A percentile compares a stretch with the other conserved stretches of the same genome.
Evolutionary conservation across 2,329 filamentous ascomycete species (phyloP).

Genomic region (Colletotrichum higginsianum): DNA sequence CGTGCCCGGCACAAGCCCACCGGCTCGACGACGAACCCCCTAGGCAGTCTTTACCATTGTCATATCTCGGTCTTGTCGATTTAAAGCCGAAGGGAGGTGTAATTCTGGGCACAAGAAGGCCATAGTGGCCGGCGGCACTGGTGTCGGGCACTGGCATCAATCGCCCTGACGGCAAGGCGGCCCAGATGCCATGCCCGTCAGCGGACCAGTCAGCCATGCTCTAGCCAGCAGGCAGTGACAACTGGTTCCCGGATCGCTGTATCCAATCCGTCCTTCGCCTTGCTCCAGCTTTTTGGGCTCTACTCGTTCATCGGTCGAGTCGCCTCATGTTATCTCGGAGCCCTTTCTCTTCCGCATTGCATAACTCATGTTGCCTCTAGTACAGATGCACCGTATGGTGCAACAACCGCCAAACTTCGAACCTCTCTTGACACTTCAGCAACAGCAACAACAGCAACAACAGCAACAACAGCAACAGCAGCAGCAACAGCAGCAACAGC

Average conservation of each 20-base stretch:
- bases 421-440: slow-evolving; percentile 48
- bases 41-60: background rate
- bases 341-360: slow-evolving; percentile 4
- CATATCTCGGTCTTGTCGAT: background rate
- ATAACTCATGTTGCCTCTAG: slow-evolving; percentile 63
- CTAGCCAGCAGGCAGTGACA: slow-evolving; percentile 62
- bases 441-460: slow-evolving; percentile 44
- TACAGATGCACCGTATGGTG: slow-evolving; percentile 68
- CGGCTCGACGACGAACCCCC: slow-evolving; percentile 1
- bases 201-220: slow-evolving; percentile 56
- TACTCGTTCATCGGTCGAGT: background rate
- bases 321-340: slow-evolving; percentile 27
- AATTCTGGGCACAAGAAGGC: slow-evolving; percentile 3
- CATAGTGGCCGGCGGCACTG: slow-evolving; percentile 39
- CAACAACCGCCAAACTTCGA: slow-evolving; percentile 59
- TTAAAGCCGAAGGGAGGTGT: slow-evolving; percentile 1
- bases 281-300: slow-evolving; percentile 44
- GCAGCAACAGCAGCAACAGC: slow-evolving; percentile 42
- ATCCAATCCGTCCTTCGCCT: slow-evolving; percentile 45
- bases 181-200: slow-evolving; percentile 62
- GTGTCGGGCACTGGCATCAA: slow-evolving; percentile 40
- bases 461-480: slow-evolving; percentile 17
- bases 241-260: slow-evolving; percentile 41
- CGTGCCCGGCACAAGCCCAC: background rate
- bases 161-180: slow-evolving; percentile 43